These are phyloP conservation scores for Arthroderma sp. DNA, from an alignment of 2,329 filamentous ascomycete genomes.

Conservation along the genomic window DNA sequence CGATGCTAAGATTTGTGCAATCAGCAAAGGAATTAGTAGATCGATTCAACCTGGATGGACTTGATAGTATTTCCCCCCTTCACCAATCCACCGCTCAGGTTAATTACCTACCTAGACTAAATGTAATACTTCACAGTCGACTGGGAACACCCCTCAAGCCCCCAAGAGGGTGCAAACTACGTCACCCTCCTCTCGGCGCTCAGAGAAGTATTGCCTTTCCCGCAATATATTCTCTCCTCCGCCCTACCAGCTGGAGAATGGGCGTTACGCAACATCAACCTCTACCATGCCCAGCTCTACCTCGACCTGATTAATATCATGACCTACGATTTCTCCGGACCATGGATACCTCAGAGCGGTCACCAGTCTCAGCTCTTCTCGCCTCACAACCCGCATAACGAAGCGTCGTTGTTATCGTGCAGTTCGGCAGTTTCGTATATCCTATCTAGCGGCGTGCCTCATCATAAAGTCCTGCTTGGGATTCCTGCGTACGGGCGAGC, in stretches of 20 bases:
- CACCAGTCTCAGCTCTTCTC: conserved; percentile 66
- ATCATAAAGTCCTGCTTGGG: conserved; percentile 60
- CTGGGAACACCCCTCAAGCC: conserved; percentile 62
- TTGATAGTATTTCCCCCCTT: conserved; percentile 50
- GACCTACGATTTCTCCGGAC: conserved; percentile 66
- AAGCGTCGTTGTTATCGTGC: conserved; percentile 46
- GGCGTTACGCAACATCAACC: conserved; percentile 56
- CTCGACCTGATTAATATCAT: conserved; percentile 67
- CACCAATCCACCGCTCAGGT: not conserved
- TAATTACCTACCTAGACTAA: not conserved
- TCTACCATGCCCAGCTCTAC: conserved; percentile 48
- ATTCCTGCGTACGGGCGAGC: conserved; percentile 64
- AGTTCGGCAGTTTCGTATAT: conserved; percentile 54
- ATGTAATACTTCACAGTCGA: conserved; percentile 43
- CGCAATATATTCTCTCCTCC: conserved; percentile 56
- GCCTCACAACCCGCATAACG: conserved; percentile 39
- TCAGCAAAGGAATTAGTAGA: conserved; percentile 56
- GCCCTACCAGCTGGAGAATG: conserved; percentile 56
- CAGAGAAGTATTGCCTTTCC: conserved; percentile 53
- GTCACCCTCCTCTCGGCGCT: conserved; percentile 53
- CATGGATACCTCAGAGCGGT: conserved; percentile 54
- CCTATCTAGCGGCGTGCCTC: conserved; percentile 51
- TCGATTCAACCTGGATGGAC: conserved; percentile 57
- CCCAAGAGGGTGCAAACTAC: conserved; percentile 56
- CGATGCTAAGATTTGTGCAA: conserved; percentile 56